Conservation (phyloP, 2,329 filamentous ascomycete genomes). For the Colletotrichum horii region DNA sequence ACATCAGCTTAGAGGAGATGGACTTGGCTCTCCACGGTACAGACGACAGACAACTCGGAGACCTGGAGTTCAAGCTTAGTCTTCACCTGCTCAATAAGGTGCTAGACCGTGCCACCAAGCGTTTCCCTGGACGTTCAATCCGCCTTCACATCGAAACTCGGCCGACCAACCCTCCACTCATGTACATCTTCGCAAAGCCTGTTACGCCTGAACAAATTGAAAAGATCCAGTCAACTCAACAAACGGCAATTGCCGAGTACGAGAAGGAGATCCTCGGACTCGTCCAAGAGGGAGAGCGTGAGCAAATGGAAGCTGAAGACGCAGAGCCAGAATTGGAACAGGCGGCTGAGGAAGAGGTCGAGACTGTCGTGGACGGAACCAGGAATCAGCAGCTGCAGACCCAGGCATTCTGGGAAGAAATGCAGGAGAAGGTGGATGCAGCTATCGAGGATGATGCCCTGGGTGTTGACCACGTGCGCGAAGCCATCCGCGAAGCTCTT, state of each 20-base stretch:
- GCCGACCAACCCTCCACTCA: constrained; percentile 62
- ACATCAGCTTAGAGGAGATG: constrained; percentile 86
- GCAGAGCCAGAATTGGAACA: constrained; percentile 20
- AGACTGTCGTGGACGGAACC: constrained; percentile 16
- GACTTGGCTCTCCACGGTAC: constrained; percentile 89
- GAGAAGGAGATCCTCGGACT: constrained; percentile 67
- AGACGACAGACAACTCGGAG: constrained; percentile 68
- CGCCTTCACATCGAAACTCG: constrained; percentile 85
- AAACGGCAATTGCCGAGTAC: constrained; percentile 70
- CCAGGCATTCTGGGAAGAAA: constrained; percentile 56
- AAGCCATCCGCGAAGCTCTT: constrained; percentile 60
- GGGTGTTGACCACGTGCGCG: constrained; percentile 55
- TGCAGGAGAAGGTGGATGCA: constrained; percentile 60
- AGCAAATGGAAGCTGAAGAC: constrained; percentile 1
- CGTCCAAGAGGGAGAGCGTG: constrained; percentile 31
- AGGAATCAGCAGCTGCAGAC: constrained; percentile 31
- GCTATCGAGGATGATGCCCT: constrained; percentile 63
- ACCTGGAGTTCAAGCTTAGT: constrained; percentile 86
- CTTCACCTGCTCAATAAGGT: constrained; percentile 79
- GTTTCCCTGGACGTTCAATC: constrained; percentile 78
- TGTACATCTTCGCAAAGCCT: constrained; percentile 92
- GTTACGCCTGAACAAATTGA: constrained; percentile 76
- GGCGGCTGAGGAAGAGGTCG: constrained; percentile 8
- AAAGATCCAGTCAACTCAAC: constrained; percentile 72
- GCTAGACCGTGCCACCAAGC: constrained; percentile 74